A percentile compares a stretch with the other conserved stretches of the same genome.
Evolutionary conservation across 345 rosid species (phyloP).

Genomic region (Citrus sp.): DNA sequence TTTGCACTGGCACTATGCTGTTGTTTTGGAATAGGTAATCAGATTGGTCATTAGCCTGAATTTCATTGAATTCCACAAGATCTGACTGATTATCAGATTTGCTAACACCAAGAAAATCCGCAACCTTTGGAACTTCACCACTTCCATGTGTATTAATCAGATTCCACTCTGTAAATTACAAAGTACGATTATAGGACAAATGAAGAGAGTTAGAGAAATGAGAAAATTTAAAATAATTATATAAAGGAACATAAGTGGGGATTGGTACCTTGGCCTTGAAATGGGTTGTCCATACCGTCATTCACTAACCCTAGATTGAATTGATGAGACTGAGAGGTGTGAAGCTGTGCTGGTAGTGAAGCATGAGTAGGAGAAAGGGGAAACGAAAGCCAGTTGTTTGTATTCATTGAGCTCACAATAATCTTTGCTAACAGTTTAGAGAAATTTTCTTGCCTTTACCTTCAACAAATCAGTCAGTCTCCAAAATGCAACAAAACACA

Average conservation of each 20-base stretch:
- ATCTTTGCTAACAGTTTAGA: not conserved
- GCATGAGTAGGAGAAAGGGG: conserved; percentile 85
- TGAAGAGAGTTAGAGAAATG: not conserved
- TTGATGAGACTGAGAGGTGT: conserved; percentile 70
- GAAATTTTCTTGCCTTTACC: conserved; percentile 1
- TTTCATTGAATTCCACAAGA: conserved; percentile 65
- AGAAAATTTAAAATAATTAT: not conserved
- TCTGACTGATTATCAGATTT: conserved; percentile 72
- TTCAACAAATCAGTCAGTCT: conserved; percentile 17
- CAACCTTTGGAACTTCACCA: conserved; percentile 84
- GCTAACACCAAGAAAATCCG: conserved; percentile 91
- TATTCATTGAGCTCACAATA: conserved; percentile 57
- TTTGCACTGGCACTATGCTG: conserved; percentile 55
- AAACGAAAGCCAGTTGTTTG: conserved; percentile 98
- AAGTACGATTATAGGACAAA: not conserved
- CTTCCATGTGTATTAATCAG: conserved; percentile 58
- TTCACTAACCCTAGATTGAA: conserved; percentile 77
- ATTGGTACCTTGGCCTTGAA: conserved; percentile 75
- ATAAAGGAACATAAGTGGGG: too few relatives aligned
- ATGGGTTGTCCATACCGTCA: conserved; percentile 74
- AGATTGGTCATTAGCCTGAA: conserved; percentile 50
- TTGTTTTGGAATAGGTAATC: conserved; percentile 57
- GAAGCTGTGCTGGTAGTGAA: conserved; percentile 64
- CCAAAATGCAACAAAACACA: conserved; percentile 18
- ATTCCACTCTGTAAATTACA: conserved; percentile 65